Base-by-base conservation (phyloP, 2,329 filamentous ascomycete genomes). In the Trichoderma atrobrunneum region DNA sequence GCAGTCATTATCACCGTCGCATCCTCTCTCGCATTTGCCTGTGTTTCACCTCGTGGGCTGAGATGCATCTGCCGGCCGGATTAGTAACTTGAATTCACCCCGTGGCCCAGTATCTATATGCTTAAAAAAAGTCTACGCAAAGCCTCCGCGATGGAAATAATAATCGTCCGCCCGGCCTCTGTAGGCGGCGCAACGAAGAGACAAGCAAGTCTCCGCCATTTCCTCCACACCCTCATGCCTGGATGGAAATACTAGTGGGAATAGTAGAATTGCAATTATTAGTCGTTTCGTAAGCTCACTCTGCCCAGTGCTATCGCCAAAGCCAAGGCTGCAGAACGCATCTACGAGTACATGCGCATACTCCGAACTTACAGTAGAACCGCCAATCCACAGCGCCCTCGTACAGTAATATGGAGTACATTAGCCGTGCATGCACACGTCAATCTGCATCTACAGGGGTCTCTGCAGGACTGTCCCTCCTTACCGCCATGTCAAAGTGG, bases 391-490 rank as follows among this genome's bases (percentile, higher is more conserved):
- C 32, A 32, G 39, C 34, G 8, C 48, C 48, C 34, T n/a, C 30
- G 26, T 28, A 36, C 34, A 26, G 54, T 43, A 68, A 54, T 30
- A 62, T 70, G 66, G 57, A 62, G 66, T 69, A 61, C 39, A 62
- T 70, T 54, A 60, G 57, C 12, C 21, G 26, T 70, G 66, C 66
- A 70, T 70, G 57, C 66, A 70, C 57, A 62, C 66, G 66, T 70
- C 66, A 62, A 70, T 48, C 66, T 70, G 57, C 66, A 62, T 70
- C 57, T 70, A 54, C 66, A 62, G 60, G 66, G 66, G 24, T 68
- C 54, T 59, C 54, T 59, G 65, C 34, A 59, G 28, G 65, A 48
- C 34, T 26, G 54, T 68, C 39, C 54, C 36, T 43, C 39, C 57
- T 69, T 69, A 69, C 66, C 66, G 66, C 66, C 66, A 69, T 51